Evolutionary conservation across 495 filamentous ascomycete species (phyloP).

Genomic region (Chlorociboria aeruginascens): DNA sequence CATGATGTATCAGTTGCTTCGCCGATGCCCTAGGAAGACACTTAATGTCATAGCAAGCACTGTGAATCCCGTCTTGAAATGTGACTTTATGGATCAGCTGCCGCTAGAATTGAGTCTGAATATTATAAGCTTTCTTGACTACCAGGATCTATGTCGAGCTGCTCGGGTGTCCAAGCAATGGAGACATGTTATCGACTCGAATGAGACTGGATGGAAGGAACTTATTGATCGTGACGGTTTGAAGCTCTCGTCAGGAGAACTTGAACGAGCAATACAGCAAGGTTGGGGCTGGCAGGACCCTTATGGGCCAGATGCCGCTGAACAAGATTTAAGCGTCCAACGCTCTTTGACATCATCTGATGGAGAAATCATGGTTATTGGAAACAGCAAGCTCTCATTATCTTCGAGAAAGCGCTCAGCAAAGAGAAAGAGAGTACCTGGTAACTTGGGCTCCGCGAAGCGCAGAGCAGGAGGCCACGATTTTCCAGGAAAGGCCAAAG

Average conservation of each 20-base stretch:
- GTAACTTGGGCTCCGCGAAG: slow-evolving; percentile 5
- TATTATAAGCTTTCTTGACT: slow-evolving; percentile 76
- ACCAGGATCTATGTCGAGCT: slow-evolving; percentile 77
- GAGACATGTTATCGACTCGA: slow-evolving; percentile 77
- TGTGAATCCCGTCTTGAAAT: slow-evolving; percentile 94
- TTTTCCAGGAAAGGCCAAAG: slow-evolving; percentile 12
- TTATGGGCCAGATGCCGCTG: slow-evolving; percentile 57
- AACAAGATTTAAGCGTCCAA: slow-evolving; percentile 60
- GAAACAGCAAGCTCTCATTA: neutral
- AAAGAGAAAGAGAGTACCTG: slow-evolving; percentile 20
- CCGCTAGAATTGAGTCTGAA: slow-evolving; percentile 81
- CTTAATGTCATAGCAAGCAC: slow-evolving; percentile 84
- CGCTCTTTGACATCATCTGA: slow-evolving; percentile 27
- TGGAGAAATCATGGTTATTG: slow-evolving; percentile 16
- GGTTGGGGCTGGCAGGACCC: slow-evolving; percentile 99
- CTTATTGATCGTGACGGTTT: slow-evolving; percentile 79
- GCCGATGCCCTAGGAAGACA: slow-evolving; percentile 78
- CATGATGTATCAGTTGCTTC: slow-evolving; percentile 90
- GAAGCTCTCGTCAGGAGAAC: slow-evolving; percentile 64
- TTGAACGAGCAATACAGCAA: slow-evolving; percentile 75
- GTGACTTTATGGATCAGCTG: slow-evolving; percentile 75
- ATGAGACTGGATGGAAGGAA: slow-evolving; percentile 94
- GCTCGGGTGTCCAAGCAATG: slow-evolving; percentile 92
- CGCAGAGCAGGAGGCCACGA: slow-evolving; percentile 12
- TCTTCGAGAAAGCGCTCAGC: slow-evolving; percentile 6